Evolutionary conservation across 1,284 basidiomycete genomes (phyloP), one percentile per base, ranked within the genome.

Genomic region (Chiua sp.): DNA sequence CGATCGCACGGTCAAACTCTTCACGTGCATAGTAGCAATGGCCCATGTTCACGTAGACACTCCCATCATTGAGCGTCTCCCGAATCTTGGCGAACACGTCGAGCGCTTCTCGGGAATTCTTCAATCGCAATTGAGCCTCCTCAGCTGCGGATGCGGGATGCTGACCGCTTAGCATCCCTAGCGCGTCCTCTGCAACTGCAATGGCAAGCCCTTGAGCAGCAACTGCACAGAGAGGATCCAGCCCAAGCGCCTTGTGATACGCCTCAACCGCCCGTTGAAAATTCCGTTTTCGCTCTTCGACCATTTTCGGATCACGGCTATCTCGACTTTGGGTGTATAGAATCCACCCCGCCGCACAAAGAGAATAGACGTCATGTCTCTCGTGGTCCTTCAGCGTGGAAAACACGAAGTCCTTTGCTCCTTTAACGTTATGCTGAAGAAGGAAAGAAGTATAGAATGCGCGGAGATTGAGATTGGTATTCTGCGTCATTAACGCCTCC

Each of bases 121-220:
- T 87, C 59, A 86, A 66, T 33, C 88, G 80, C 65, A 82, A 85
- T 65, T 85, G 84, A 2, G 80, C 74, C 61, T 96, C 93, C 37
- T 93, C 92, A 8, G 78, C 74, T 48, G 78, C 74, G 16, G 82
- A 78, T 4, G 77, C 76, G 2, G 80, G 72, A 8, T 82, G 66
- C n/a, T 79, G 77, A 50, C 88, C 84, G 23, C 82, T 79, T 51
- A 91, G 68, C 3, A 81, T 81, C 8, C 90, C 90, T 11, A 98
- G 77, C 0, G 89, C 89, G 73, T 96, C 93, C 73, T 98, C 96
- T 0, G 94, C 96, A 4, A 94, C 87, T 4, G 92, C 88, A 63
- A 98, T 97, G 0, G 94, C 96, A 13, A 98, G 79, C 3, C 96
- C 95, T 72, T 97, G 94, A 4, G 96, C 96, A 8, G 96, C 96